Percentiles rank a stretch among this genome's conserved stretches.
Evolutionary conservation across 768 basidiomycete genomes (phyloP).

Genomic region (Pleurotus cornucopiae): DNA sequence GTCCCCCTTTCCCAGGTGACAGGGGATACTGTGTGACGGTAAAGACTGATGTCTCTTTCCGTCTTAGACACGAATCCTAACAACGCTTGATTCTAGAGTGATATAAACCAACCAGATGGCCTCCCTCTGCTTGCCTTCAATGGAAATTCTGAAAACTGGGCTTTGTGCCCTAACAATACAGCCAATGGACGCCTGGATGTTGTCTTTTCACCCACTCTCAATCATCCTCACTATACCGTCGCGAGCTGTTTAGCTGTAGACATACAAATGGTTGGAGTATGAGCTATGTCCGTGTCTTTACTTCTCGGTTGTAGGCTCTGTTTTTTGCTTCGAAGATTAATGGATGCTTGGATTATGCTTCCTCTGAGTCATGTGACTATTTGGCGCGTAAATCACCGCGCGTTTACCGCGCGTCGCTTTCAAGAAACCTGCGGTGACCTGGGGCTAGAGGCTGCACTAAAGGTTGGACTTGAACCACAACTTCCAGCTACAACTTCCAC

Average conservation of each 20-base stretch:
- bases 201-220: conserved; percentile 37
- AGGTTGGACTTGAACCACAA: too few relatives aligned
- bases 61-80: too few relatives aligned
- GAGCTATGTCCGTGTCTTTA: not conserved
- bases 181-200: conserved; percentile 37
- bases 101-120: conserved; percentile 16
- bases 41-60: conserved; percentile 7
- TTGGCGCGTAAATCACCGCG: not conserved
- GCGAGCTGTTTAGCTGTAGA: conserved; percentile 32
- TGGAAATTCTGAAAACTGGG: conserved; percentile 35
- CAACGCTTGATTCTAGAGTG: not conserved
- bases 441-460: too few relatives aligned
- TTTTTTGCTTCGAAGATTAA: too few relatives aligned
- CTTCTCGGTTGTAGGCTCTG: not conserved
- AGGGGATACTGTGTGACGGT: conserved; percentile 39
- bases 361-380: not conserved
- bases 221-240: conserved; percentile 36
- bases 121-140: conserved; percentile 33
- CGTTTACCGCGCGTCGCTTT: too few relatives aligned
- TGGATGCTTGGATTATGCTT: too few relatives aligned
- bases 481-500: too few relatives aligned
- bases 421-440: too few relatives aligned
- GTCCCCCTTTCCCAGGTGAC: conserved; percentile 37
- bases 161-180: conserved; percentile 37
- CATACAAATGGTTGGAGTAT: conserved; percentile 23